Percentiles rank a stretch among this genome's conserved stretches.
phyloP scores from a whole-genome alignment of 2,329 filamentous ascomycete species.

The Botrytis cinerea region DNA sequence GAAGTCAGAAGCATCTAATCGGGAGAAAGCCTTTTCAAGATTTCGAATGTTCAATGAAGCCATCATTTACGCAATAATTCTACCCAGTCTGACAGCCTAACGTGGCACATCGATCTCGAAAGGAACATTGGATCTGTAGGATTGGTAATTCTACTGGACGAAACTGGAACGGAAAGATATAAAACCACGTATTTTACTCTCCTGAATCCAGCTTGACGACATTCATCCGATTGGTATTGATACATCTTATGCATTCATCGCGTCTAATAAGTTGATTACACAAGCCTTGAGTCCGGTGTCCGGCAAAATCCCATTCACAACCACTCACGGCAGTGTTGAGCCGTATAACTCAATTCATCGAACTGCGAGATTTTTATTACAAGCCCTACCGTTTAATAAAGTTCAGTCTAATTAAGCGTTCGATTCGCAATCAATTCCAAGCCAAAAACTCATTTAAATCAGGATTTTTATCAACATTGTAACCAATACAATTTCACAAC shows the following conservation, averaged over 20 bases:
- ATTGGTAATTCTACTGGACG: background rate
- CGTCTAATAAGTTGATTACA: conserved; percentile 1
- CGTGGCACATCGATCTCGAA: background rate
- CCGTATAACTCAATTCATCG: background rate
- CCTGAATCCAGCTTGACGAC: background rate
- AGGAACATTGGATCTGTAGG: background rate
- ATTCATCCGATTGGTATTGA: background rate
- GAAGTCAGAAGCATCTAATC: background rate
- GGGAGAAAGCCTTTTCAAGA: background rate
- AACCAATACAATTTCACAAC: background rate
- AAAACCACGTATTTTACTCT: background rate
- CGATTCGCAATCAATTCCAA: background rate
- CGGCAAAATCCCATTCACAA: background rate
- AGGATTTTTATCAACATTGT: background rate
- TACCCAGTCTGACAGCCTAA: background rate
- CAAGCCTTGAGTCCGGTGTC: background rate
- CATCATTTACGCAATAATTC: background rate
- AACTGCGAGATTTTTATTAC: background rate
- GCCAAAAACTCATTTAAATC: background rate
- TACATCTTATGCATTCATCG: background rate
- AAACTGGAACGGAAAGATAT: background rate
- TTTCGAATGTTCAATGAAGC: background rate
- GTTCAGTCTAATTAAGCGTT: background rate
- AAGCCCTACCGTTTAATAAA: background rate
- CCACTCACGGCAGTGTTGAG: background rate